These are phyloP conservation scores for Cinnamomum micranthum DNA, from an alignment of 164 flowering plant genomes.

Conservation along the genomic window DNA sequence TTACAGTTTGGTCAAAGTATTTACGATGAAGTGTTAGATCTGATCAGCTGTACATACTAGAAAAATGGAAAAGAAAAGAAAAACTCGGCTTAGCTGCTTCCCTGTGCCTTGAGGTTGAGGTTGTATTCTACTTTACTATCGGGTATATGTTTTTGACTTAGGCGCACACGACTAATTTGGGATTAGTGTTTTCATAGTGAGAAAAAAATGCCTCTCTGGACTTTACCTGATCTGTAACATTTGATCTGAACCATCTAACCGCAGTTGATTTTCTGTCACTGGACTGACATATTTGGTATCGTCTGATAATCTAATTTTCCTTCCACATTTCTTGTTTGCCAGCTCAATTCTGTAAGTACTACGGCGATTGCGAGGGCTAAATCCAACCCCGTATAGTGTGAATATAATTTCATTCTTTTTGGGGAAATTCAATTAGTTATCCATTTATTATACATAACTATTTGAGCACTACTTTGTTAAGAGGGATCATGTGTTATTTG, in stretches of 20 bases:
- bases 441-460: neutral
- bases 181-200: constrained; percentile 12
- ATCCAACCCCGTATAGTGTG: too few relatives aligned
- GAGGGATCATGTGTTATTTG: neutral
- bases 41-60: constrained; percentile 30
- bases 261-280: constrained; percentile 3
- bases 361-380: too few relatives aligned
- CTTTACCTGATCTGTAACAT: constrained; percentile 18
- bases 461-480: neutral
- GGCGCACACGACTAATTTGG: constrained; percentile 38
- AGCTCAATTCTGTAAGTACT: too few relatives aligned
- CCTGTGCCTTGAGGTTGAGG: constrained; percentile 51
- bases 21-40: constrained; percentile 4
- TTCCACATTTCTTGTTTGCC: too few relatives aligned
- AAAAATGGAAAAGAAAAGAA: constrained; percentile 10
- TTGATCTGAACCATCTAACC: constrained; percentile 20
- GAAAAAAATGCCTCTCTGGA: constrained; percentile 7
- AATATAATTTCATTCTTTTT: too few relatives aligned
- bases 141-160: constrained; percentile 25
- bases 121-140: constrained; percentile 38
- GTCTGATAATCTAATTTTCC: too few relatives aligned
- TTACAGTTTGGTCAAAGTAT: constrained; percentile 21
- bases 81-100: constrained; percentile 29
- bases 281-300: neutral
- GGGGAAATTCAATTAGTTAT: too few relatives aligned